phyloP scores from a whole-genome alignment of 495 filamentous ascomycete species.

The Trichoderma gamsii region DNA sequence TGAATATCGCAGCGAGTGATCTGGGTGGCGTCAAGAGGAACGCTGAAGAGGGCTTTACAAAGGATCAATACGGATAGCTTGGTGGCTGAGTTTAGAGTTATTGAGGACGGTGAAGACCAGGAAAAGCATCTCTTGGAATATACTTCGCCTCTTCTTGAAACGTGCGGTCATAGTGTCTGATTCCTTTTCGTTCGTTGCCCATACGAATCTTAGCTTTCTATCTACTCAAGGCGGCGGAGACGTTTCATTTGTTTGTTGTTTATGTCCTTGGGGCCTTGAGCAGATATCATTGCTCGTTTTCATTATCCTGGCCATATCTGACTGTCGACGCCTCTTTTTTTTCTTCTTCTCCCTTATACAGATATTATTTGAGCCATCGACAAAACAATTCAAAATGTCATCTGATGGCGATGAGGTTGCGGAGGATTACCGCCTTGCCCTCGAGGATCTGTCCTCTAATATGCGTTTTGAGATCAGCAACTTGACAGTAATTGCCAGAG shows the following conservation, averaged over 20 bases:
- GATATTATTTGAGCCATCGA: neutral
- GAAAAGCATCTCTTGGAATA: constrained; percentile 9
- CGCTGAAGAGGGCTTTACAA: neutral
- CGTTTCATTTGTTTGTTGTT: constrained; percentile 4
- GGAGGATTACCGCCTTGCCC: constrained; percentile 86
- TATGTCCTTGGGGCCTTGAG: neutral
- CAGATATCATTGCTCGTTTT: neutral
- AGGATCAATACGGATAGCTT: constrained; percentile 10
- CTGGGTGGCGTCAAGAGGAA: neutral
- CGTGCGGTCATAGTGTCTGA: constrained; percentile 1
- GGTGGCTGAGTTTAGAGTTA: neutral
- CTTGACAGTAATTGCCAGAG: constrained; percentile 90
- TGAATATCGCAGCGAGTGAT: neutral
- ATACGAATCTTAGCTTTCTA: neutral
- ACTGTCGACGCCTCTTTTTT: neutral
- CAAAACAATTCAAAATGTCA: constrained; percentile 51
- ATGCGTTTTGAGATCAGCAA: constrained; percentile 90
- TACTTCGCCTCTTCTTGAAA: constrained; percentile 3
- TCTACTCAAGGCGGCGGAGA: neutral
- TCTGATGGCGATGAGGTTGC: constrained; percentile 76
- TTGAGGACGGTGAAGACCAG: constrained; percentile 8
- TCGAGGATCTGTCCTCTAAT: constrained; percentile 85
- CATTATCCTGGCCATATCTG: neutral
- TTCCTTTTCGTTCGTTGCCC: neutral
- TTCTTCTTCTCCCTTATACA: constrained; percentile 1